These are phyloP conservation scores for Aspergillus latus DNA, from an alignment of 2,329 filamentous ascomycete species.

Conservation along the genomic window DNA sequence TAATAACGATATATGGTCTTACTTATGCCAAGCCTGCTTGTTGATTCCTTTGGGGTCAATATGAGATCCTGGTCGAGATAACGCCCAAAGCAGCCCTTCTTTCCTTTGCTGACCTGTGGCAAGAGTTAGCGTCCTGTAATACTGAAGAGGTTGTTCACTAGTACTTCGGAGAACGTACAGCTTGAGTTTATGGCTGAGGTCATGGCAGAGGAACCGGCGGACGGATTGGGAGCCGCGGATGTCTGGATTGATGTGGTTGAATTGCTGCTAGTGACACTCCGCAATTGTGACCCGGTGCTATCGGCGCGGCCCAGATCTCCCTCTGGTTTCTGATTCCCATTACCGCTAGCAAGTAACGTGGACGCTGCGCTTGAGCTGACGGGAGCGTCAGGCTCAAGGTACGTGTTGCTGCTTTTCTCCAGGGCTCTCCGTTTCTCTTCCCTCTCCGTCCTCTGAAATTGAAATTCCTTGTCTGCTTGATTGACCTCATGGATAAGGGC, in stretches of 20 bases:
- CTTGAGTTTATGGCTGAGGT: constrained; percentile 26
- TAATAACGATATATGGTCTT: constrained; percentile 36
- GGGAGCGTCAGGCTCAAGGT: constrained; percentile 67
- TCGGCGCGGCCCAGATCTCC: constrained; percentile 70
- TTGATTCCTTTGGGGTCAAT: constrained; percentile 94
- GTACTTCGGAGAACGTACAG: constrained; percentile 29
- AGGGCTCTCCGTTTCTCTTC: constrained; percentile 89
- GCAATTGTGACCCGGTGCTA: constrained; percentile 69
- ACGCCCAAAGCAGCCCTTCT: constrained; percentile 90
- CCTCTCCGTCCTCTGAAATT: constrained; percentile 89
- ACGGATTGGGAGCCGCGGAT: constrained; percentile 12
- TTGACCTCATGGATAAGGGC: constrained; percentile 85
- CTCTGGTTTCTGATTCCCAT: constrained; percentile 60
- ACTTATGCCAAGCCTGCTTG: constrained; percentile 99
- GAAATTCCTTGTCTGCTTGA: constrained; percentile 93
- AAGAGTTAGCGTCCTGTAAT: constrained; percentile 49
- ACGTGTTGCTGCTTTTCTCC: constrained; percentile 79
- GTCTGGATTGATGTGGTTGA: constrained; percentile 46
- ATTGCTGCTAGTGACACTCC: constrained; percentile 49
- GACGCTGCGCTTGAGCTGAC: constrained; percentile 41
- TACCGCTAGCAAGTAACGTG: constrained; percentile 38
- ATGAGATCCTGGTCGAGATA: constrained; percentile 89
- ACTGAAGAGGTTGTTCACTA: neutral
- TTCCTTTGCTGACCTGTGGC: constrained; percentile 70
- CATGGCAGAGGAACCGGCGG: constrained; percentile 24